Evolutionary conservation across 1,284 basidiomycete genomes (phyloP), one percentile per base, ranked within the genome.

Genomic region (Hymenochaete sp.): DNA sequence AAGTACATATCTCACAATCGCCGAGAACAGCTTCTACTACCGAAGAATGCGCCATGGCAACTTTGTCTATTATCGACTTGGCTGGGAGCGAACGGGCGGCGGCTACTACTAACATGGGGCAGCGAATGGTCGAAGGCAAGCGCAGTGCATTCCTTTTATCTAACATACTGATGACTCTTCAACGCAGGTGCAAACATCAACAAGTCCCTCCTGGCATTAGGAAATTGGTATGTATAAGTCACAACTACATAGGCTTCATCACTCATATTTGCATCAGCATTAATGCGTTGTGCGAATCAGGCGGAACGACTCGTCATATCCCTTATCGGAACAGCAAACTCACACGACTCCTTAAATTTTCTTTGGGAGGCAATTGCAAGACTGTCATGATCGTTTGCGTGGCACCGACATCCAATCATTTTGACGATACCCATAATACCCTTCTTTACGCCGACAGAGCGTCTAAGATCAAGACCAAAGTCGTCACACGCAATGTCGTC

Each of bases 311-410:
- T 45, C 84, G 86, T 24, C 93, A 97, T 60, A 75, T 98, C 7
- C 93, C 93, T 0, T 98, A 96, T 63, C 80, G 93, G 45, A 93
- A 97, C 68, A 93, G 89, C 68, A 97, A 97, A 63, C 83, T 98
- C 55, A 97, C 93, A 0, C 85, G 93, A 22, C 67, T 97, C 40
- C 82, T 97, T 58, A 96, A 97, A 63, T 96, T 95, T 68, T 93
- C 93, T 0, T 77, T 97, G 28, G 93, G 93, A 1, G 93, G 93
- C 11, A 97, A 97, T 63, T 98, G 93, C 73, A 90, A 93, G 65
- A 98, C 93, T 0, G 91, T 95, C 59, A 93, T 95, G 91, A 91
- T 97, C 52, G 93, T 97, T 47, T 97, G 93, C 62, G 73, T 98
- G 44, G 92, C 92, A 1, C 93, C 93, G 1, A 91, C 91, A 13